phyloP scores from a whole-genome alignment of 257 asterid species.

The Capsicum baccatum region DNA sequence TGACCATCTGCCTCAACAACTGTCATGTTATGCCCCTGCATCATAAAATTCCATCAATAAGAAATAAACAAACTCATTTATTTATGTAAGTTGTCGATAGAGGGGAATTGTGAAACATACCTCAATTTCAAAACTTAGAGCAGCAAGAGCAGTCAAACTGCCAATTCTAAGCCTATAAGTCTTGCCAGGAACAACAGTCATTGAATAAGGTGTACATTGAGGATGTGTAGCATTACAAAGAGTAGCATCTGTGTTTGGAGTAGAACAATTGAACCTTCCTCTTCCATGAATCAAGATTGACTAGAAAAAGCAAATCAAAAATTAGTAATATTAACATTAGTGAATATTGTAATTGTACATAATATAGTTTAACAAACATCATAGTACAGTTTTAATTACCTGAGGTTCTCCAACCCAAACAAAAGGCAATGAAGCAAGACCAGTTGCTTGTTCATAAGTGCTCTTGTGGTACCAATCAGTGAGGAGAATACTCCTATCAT shows the following conservation, averaged over 20 bases:
- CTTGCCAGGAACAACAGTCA: constrained; percentile 72
- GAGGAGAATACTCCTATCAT: constrained; percentile 71
- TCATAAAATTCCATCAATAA: background rate
- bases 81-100: background rate
- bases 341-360: too few species aligned
- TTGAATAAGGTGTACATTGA: constrained; percentile 64
- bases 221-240: constrained; percentile 72
- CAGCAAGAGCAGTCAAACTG: constrained; percentile 79
- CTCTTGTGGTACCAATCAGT: constrained; percentile 85
- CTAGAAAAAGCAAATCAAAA: constrained; percentile 40
- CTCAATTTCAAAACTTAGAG: constrained; percentile 87
- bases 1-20: constrained; percentile 95
- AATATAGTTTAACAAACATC: too few species aligned
- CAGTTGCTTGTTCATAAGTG: constrained; percentile 63
- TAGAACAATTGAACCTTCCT: constrained; percentile 72
- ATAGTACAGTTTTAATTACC: constrained; percentile 41
- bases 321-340: background rate
- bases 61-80: background rate
- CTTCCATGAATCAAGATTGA: constrained; percentile 84
- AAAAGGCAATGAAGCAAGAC: constrained; percentile 72
- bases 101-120: constrained; percentile 26
- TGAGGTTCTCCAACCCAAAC: constrained; percentile 96
- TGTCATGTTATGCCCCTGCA: constrained; percentile 78
- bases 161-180: constrained; percentile 85
- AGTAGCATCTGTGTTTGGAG: constrained; percentile 45